Conservation (phyloP, 2,329 filamentous ascomycete genomes). For the Dothistroma pini region DNA sequence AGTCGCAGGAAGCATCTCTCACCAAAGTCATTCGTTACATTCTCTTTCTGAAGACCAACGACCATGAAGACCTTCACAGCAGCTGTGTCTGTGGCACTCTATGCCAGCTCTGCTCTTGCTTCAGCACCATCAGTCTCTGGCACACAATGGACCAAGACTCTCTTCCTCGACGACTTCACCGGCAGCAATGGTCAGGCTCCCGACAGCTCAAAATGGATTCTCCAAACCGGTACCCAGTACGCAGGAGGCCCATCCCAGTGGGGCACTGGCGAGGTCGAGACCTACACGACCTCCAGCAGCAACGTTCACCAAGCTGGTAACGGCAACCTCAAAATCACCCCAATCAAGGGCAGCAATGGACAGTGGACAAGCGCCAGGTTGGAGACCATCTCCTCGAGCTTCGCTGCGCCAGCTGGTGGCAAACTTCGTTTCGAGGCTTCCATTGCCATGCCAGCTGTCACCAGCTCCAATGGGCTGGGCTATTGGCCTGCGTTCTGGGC, state of each 20-base stretch:
- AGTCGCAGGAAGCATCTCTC: neutral
- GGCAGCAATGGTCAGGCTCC: slow-evolving; percentile 34
- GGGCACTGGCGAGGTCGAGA: slow-evolving; percentile 50
- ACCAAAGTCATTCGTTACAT: slow-evolving; percentile 1
- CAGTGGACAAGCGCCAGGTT: slow-evolving; percentile 23
- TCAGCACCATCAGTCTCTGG: slow-evolving; percentile 13
- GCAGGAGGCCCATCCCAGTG: slow-evolving; percentile 46
- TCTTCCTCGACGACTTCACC: slow-evolving; percentile 37
- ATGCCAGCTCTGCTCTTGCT: slow-evolving; percentile 14
- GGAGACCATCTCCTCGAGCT: slow-evolving; percentile 23
- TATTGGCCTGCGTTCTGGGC: slow-evolving; percentile 29
- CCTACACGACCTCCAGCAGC: slow-evolving; percentile 40
- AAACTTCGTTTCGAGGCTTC: slow-evolving; percentile 26
- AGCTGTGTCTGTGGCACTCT: slow-evolving; percentile 13
- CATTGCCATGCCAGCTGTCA: slow-evolving; percentile 20
- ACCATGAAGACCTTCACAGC: slow-evolving; percentile 16
- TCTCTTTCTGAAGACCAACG: neutral
- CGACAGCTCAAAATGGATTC: slow-evolving; percentile 42
- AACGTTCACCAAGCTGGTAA: slow-evolving; percentile 43
- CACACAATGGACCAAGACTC: slow-evolving; percentile 22
- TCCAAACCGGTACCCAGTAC: slow-evolving; percentile 47
- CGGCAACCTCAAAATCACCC: slow-evolving; percentile 41
- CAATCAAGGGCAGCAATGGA: slow-evolving; percentile 27
- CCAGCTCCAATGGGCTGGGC: slow-evolving; percentile 16
- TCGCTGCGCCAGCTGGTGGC: slow-evolving; percentile 25